Base-by-base conservation (phyloP, 306 rosid genomes). In the Acacia melanoxylon region DNA sequence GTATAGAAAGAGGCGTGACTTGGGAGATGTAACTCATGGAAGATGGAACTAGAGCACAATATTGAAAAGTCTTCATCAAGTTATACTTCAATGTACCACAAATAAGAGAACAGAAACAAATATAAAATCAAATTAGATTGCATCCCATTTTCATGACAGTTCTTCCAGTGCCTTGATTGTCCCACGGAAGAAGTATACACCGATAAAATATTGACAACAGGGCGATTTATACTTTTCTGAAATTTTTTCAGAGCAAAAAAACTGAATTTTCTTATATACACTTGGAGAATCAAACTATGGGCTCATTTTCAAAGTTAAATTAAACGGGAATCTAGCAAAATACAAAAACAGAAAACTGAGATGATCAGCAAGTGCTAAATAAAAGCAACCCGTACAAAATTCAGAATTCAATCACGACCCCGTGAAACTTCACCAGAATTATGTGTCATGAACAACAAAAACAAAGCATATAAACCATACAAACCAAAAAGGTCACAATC, bases 331-430 rank as follows among this genome's bases (percentile, higher is more conserved):
- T 72, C 59, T 25, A 20, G 16, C 17, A 8, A 58, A 29, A 4
- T 54, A 81, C 10, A 81, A 13, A 27, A 52, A 10, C 42, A 59
- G 44, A 59, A 31, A 20, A 58, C 44, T 68, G 72, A 29, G 14
- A 61, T 20, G 37, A 56, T 19, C 62, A 20, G 0, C 11, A 56
- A 19, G 62, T 8, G 27, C 62, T 56, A 56, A 9, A 71, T 10
- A 40, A 17, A 52, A 31, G 19, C 48, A 66, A 78, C 70, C 82
- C 45, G 61, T 3, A 45, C 62, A 81, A 48, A 74, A 40, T 52
- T 40, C 54, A 75, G 25, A 76, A 46, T 75, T 80, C 83, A 80
- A 58, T 24, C 13, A 15, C 52, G 68, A 83, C 80, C 88, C 83
- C 81, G 14, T 67, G 40, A 40, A 80, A 74, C 62, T 70, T 49